Conservation (phyloP, 805 yeast genomes). For the Myxozyma neglecta region DNA sequence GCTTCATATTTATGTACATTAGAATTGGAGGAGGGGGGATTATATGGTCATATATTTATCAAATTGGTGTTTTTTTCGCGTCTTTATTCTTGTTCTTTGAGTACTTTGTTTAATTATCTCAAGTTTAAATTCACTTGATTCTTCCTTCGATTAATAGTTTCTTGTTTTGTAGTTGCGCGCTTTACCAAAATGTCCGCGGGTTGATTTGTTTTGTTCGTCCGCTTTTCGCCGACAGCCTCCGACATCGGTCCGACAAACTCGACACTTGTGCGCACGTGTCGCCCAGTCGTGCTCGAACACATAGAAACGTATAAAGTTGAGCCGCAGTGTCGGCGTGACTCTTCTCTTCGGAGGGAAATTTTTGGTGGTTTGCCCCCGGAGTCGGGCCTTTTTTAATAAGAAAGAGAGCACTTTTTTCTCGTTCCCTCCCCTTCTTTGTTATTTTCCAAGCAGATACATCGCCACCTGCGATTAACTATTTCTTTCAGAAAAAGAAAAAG, state of each 20-base stretch:
- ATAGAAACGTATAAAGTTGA: not conserved
- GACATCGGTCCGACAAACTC: not conserved
- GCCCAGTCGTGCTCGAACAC: not conserved
- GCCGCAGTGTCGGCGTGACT: conserved; percentile 5
- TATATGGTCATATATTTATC: too few species aligned
- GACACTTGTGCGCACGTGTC: not conserved
- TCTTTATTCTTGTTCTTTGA: too few species aligned
- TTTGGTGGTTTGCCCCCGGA: not conserved
- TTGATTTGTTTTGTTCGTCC: too few species aligned
- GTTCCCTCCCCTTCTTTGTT: not conserved
- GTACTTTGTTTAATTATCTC: too few species aligned
- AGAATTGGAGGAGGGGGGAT: not conserved
- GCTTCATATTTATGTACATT: not conserved
- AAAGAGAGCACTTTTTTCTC: not conserved
- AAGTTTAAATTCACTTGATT: too few species aligned
- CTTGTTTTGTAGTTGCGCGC: too few species aligned
- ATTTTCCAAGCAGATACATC: not conserved
- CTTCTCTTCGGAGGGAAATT: conserved; percentile 8
- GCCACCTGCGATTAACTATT: not conserved
- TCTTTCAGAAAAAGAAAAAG: not conserved
- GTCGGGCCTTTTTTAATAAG: too few species aligned
- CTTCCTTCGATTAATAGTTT: too few species aligned
- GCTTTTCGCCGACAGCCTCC: not conserved
- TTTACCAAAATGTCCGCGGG: too few species aligned
- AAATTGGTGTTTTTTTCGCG: not conserved